These are phyloP conservation scores for Pulveroboletus sp. DNA, from an alignment of 768 basidiomycete genomes.

Conservation along the genomic window DNA sequence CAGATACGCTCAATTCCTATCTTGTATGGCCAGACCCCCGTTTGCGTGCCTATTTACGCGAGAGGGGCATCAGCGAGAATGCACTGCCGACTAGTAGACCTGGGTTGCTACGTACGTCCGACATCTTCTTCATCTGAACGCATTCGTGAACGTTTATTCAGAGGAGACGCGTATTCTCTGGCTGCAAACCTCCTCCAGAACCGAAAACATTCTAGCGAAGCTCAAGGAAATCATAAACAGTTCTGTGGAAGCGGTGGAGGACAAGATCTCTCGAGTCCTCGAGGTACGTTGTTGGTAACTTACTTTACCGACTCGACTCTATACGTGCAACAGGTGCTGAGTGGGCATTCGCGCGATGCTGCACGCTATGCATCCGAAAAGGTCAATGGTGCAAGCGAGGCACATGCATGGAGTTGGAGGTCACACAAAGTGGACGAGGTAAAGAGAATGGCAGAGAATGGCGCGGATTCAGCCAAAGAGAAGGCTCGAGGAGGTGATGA, in stretches of 20 bases:
- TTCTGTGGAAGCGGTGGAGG: conserved; percentile 74
- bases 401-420: conserved; percentile 13
- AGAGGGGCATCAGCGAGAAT: conserved; percentile 71
- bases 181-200: conserved; percentile 59
- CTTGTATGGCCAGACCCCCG: conserved; percentile 92
- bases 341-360: conserved; percentile 32
- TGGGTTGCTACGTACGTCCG: conserved; percentile 67
- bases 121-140: conserved; percentile 7
- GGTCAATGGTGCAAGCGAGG: conserved; percentile 24
- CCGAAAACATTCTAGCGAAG: conserved; percentile 55
- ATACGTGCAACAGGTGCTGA: conserved; percentile 33
- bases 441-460: conserved; percentile 24
- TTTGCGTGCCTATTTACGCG: conserved; percentile 83
- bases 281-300: conserved; percentile 20
- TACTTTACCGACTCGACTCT: background rate
- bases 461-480: conserved; percentile 19
- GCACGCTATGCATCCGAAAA: conserved; percentile 28
- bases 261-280: conserved; percentile 55
- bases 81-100: conserved; percentile 62
- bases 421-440: conserved; percentile 26
- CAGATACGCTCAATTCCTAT: conserved; percentile 56
- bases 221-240: conserved; percentile 66
- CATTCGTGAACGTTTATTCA: conserved; percentile 30
- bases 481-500: conserved; percentile 29
- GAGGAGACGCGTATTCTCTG: conserved; percentile 80